Evolutionary conservation across 2,329 filamentous ascomycete genomes (phyloP).

Genomic region (Drechslera avenae): DNA sequence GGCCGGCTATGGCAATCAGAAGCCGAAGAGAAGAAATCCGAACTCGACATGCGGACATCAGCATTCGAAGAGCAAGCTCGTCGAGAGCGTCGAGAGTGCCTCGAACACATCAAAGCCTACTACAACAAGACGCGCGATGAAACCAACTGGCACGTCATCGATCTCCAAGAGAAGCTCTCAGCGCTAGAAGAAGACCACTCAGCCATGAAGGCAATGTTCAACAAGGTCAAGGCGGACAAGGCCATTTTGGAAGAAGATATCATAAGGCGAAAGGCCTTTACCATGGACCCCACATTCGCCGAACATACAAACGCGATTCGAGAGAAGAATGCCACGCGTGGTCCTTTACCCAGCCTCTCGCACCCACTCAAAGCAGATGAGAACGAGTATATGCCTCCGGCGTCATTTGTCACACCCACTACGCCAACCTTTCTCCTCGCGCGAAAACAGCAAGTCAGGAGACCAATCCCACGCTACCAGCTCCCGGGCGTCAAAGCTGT

Average conservation of each 20-base stretch:
- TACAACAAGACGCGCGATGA: constrained; percentile 9
- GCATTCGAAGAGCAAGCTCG: constrained; percentile 4
- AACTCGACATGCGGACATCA: background rate
- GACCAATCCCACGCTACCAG: too few species aligned
- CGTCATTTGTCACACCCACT: too few species aligned
- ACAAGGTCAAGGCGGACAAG: constrained; percentile 2
- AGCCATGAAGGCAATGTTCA: background rate
- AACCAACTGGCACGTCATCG: constrained; percentile 7
- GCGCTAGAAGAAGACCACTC: constrained; percentile 3
- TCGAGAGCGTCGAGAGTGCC: constrained; percentile 2
- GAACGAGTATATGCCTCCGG: too few species aligned
- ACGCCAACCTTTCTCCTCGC: too few species aligned
- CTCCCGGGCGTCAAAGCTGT: too few species aligned
- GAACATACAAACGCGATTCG: too few species aligned
- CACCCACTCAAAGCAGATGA: too few species aligned
- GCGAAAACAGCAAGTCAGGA: too few species aligned
- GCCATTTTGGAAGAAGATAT: constrained; percentile 1
- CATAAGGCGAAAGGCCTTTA: background rate
- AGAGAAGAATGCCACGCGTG: too few species aligned
- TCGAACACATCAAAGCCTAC: constrained; percentile 17
- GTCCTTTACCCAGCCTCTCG: too few species aligned
- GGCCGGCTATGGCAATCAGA: constrained; percentile 6
- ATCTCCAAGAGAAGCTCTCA: constrained; percentile 8
- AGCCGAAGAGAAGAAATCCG: background rate
- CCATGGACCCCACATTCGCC: too few species aligned